A percentile compares a stretch with the other conserved stretches of the same genome.
These are phyloP conservation scores for Cenococcum geophilum DNA, from an alignment of 495 filamentous ascomycete genomes.

Conservation along the genomic window DNA sequence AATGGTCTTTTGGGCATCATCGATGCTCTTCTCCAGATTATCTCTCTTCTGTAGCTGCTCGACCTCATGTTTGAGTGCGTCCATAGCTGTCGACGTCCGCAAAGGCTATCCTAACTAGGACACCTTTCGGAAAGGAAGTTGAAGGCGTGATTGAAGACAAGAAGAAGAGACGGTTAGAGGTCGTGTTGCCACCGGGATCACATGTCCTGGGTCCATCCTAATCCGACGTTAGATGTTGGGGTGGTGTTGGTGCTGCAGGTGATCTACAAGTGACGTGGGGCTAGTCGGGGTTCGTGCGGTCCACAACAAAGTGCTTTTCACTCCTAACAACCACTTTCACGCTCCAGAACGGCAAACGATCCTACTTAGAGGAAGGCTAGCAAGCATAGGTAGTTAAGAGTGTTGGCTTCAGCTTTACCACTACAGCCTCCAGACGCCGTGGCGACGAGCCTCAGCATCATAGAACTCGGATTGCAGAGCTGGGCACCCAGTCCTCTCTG, in stretches of 20 bases:
- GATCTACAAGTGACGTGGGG: slow-evolving; percentile 5
- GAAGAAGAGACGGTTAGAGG: not conserved
- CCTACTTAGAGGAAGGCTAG: no score
- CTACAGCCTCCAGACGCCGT: no score
- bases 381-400: no score
- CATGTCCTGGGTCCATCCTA: not conserved
- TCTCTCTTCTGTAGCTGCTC: slow-evolving; percentile 59
- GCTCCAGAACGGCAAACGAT: no score
- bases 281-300: no score
- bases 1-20: slow-evolving; percentile 75
- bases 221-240: not conserved
- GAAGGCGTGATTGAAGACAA: not conserved
- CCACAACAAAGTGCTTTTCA: no score
- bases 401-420: no score
- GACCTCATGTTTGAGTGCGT: slow-evolving; percentile 46
- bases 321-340: no score
- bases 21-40: slow-evolving; percentile 64
- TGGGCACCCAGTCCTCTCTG: slow-evolving; percentile 8
- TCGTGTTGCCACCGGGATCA: not conserved
- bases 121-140: slow-evolving; percentile 6
- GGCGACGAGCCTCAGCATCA: not conserved
- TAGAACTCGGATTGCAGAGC: slow-evolving; percentile 1
- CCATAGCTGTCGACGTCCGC: slow-evolving; percentile 47
- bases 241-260: slow-evolving; percentile 6
- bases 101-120: not conserved